These are phyloP conservation scores for Paecilomyces sp. DNA, from an alignment of 2,329 filamentous ascomycete genomes.

Conservation along the genomic window DNA sequence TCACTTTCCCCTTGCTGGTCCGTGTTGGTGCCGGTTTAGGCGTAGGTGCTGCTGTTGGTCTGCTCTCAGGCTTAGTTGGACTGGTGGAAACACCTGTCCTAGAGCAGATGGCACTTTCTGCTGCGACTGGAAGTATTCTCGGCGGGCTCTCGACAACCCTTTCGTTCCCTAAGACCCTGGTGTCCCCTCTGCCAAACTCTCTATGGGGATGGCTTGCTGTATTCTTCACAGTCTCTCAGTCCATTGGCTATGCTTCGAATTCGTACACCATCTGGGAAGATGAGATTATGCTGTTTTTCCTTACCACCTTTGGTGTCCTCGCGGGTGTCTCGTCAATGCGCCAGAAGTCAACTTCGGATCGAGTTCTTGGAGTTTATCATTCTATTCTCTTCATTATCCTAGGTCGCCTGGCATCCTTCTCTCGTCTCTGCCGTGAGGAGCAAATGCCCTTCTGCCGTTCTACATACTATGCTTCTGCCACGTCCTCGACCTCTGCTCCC, in stretches of 20 bases:
- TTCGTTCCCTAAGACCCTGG: conserved; percentile 32
- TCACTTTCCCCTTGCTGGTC: conserved; percentile 47
- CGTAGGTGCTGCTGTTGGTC: conserved; percentile 31
- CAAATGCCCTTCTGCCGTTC: conserved; percentile 96
- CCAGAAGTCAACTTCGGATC: conserved; percentile 58
- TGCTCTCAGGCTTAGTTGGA: conserved; percentile 12
- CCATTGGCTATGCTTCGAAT: conserved; percentile 92
- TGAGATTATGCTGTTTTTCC: conserved; percentile 84
- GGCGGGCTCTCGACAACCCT: conserved; percentile 34
- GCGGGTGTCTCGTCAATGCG: conserved; percentile 68
- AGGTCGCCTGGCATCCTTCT: conserved; percentile 73
- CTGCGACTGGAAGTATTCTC: conserved; percentile 39
- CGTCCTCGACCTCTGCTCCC: conserved; percentile 82
- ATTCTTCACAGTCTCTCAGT: conserved; percentile 76
- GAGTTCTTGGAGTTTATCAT: conserved; percentile 73
- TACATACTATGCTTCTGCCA: conserved; percentile 88
- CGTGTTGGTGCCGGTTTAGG: conserved; percentile 44
- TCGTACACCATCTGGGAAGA: conserved; percentile 99
- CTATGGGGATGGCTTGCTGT: conserved; percentile 85
- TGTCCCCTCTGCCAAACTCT: conserved; percentile 58
- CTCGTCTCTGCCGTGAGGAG: conserved; percentile 90
- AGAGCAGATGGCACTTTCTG: conserved; percentile 31
- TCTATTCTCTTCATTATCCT: conserved; percentile 75
- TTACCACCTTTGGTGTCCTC: conserved; percentile 77
- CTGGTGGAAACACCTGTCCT: conserved; percentile 21